A percentile compares a stretch with the other conserved stretches of the same genome.
Evolutionary conservation across 345 rosid species (phyloP).

Genomic region (Brassica nigra): DNA sequence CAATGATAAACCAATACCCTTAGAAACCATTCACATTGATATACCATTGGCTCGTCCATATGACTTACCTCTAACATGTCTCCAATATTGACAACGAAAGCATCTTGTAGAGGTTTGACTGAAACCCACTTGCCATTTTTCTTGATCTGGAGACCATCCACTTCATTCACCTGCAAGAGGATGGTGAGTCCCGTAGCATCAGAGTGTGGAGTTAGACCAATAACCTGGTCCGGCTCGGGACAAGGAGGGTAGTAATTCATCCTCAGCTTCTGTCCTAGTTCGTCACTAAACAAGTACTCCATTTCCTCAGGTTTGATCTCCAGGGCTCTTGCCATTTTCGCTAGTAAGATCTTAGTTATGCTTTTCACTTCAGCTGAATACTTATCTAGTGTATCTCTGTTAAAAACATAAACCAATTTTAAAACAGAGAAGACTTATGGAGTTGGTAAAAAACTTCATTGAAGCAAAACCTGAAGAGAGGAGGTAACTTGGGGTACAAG

Average conservation of each 20-base stretch:
- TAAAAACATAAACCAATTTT: neutral
- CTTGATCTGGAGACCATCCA: slow-evolving; percentile 64
- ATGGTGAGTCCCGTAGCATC: slow-evolving; percentile 55
- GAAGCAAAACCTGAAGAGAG: slow-evolving; percentile 16
- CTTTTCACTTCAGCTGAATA: slow-evolving; percentile 44
- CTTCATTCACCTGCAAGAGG: slow-evolving; percentile 48
- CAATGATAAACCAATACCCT: neutral
- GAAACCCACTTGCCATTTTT: slow-evolving; percentile 46
- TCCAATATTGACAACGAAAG: slow-evolving; percentile 28
- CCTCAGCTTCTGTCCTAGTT: slow-evolving; percentile 34
- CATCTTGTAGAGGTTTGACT: slow-evolving; percentile 29
- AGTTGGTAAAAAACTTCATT: neutral
- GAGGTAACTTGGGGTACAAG: slow-evolving; percentile 22
- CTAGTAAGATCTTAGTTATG: slow-evolving; percentile 40
- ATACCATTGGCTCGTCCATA: neutral
- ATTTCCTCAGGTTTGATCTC: slow-evolving; percentile 54
- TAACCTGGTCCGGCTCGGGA: slow-evolving; percentile 45
- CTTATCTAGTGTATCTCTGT: slow-evolving; percentile 46
- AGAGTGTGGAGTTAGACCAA: slow-evolving; percentile 52
- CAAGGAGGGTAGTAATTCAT: slow-evolving; percentile 55
- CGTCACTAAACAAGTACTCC: slow-evolving; percentile 38
- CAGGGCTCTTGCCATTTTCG: slow-evolving; percentile 46
- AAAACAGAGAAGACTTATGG: slow-evolving; percentile 12
- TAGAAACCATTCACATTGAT: neutral
- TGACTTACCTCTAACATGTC: slow-evolving; percentile 27